A percentile compares a stretch with the other conserved stretches of the same genome.
These are phyloP conservation scores for Kluyveromyces aestuarii DNA, from an alignment of 805 yeast genomes.

Conservation along the genomic window DNA sequence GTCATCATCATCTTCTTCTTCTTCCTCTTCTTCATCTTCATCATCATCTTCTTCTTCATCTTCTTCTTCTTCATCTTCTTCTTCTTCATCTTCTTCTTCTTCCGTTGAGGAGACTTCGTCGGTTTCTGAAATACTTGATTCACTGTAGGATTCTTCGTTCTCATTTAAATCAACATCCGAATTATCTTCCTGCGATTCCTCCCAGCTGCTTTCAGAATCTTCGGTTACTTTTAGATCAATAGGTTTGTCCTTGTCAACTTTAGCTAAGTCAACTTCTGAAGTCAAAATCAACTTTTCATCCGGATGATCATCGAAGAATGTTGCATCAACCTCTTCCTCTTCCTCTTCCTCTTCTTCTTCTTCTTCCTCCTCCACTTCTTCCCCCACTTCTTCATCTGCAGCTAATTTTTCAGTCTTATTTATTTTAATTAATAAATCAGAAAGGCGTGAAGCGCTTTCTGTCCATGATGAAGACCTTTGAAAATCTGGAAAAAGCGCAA, in stretches of 20 bases:
- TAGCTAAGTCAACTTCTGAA: background rate
- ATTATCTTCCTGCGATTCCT: background rate
- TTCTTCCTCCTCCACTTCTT: conserved; percentile 19
- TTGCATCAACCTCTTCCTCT: conserved; percentile 11
- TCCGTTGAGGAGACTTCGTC: conserved; percentile 1
- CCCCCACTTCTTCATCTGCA: conserved; percentile 1
- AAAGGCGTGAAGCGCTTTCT: conserved; percentile 37
- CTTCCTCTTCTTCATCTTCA: conserved; percentile 21
- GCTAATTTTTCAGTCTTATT: conserved; percentile 1
- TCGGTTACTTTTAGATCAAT: conserved; percentile 11
- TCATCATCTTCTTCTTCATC: conserved; percentile 13
- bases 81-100: conserved; percentile 15
- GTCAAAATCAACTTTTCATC: conserved; percentile 9
- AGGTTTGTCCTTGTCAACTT: background rate
- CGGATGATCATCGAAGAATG: background rate
- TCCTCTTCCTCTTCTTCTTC: conserved; percentile 18
- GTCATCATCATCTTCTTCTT: conserved; percentile 18
- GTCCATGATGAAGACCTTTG: conserved; percentile 30
- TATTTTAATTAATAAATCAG: conserved; percentile 4
- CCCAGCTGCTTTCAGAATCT: conserved; percentile 1
- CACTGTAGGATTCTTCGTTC: background rate
- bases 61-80: conserved; percentile 9
- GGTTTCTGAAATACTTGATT: background rate
- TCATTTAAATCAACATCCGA: background rate
- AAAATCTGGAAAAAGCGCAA: conserved; percentile 25